These are phyloP conservation scores for Circinella umbellata DNA, from an alignment of 371 early-diverging fungal species.

Conservation along the genomic window DNA sequence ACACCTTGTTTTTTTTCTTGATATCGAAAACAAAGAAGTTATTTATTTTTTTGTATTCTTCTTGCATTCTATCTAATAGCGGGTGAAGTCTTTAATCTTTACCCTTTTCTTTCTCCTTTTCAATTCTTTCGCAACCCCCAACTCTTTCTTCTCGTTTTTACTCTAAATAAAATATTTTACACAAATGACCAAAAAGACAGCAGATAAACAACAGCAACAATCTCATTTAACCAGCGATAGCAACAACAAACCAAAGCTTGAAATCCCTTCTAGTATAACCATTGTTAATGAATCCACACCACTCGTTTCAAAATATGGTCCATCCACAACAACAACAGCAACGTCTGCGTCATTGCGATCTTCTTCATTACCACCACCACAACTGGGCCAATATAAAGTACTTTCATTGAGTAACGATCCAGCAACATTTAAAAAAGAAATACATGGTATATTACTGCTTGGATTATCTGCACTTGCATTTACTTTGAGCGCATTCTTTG, in stretches of 20 bases:
- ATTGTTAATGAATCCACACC: constrained; percentile 36
- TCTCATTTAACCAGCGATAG: neutral
- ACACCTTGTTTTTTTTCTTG: no score
- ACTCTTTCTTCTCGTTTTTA: neutral
- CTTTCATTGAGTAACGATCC: constrained; percentile 24
- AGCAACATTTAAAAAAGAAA: constrained; percentile 21
- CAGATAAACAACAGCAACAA: no score
- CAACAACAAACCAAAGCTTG: neutral
- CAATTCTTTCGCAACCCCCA: neutral
- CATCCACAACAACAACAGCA: neutral
- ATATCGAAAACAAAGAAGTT: no score
- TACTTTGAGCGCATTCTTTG: constrained; percentile 72
- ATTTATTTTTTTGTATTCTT: no score
- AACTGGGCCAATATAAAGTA: constrained; percentile 10
- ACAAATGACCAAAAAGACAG: neutral
- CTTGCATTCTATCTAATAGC: no score
- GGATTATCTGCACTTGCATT: constrained; percentile 75
- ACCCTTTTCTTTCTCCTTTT: no score
- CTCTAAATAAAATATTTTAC: no score
- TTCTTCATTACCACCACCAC: neutral
- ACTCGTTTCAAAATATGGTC: constrained; percentile 20
- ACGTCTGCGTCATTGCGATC: no score
- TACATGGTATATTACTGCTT: constrained; percentile 47
- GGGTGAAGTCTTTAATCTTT: no score
- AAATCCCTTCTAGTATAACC: constrained; percentile 25